Percentiles rank a stretch among this genome's conserved stretches.
Evolutionary conservation across 2,329 filamentous ascomycete species (phyloP).

Genomic region (Trichoderma simmonsii): DNA sequence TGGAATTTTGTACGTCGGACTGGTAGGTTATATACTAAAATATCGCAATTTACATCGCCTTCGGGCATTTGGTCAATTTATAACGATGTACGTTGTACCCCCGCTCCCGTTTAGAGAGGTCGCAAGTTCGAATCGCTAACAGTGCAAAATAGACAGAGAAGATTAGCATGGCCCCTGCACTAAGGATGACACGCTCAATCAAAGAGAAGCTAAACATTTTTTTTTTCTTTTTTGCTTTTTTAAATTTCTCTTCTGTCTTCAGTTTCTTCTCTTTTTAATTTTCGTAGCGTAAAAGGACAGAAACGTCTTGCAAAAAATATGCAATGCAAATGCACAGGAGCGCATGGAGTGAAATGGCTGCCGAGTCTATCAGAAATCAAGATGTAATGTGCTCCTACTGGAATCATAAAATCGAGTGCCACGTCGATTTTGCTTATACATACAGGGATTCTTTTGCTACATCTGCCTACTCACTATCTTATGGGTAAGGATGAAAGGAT

Average conservation of each 20-base stretch:
- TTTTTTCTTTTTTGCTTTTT: no score
- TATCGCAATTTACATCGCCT: not conserved
- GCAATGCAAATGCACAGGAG: not conserved
- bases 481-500: not conserved
- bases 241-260: no score
- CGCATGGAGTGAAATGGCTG: not conserved
- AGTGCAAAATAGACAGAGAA: constrained; percentile 39
- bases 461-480: not conserved
- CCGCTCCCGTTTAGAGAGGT: not conserved
- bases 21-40: not conserved
- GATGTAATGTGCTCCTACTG: not conserved
- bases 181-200: constrained; percentile 93
- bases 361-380: not conserved
- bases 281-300: no score
- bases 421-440: not conserved
- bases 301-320: no score
- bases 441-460: not conserved
- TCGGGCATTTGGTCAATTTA: constrained; percentile 23
- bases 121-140: constrained; percentile 19
- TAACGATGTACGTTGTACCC: constrained; percentile 18
- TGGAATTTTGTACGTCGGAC: not conserved
- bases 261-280: no score
- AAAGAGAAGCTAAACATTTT: constrained; percentile 62
- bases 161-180: constrained; percentile 81
- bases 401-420: not conserved